Evolutionary conservation across 768 basidiomycete species (phyloP).

Genomic region (Auricularia cornea): DNA sequence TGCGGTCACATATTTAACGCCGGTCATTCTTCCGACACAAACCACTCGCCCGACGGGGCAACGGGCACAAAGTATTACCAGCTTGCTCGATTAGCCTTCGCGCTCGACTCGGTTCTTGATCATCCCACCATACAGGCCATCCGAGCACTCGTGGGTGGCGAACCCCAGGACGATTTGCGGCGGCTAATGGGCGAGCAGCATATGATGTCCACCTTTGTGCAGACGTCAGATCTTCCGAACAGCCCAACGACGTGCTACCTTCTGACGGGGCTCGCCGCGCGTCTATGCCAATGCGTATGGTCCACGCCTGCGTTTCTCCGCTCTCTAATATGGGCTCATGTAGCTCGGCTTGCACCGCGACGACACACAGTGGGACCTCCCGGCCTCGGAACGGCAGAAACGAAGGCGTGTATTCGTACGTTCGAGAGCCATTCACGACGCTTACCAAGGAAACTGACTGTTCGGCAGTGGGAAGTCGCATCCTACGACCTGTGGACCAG

Average conservation of each 20-base stretch:
- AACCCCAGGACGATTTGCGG: too few relatives aligned
- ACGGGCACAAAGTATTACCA: slow-evolving; percentile 32
- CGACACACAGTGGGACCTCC: neutral
- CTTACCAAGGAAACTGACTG: too few relatives aligned
- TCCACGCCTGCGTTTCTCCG: too few relatives aligned
- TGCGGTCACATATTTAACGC: too few relatives aligned
- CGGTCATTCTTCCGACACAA: too few relatives aligned
- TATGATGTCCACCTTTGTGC: neutral
- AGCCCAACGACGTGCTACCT: neutral
- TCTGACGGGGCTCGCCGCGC: neutral
- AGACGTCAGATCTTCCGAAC: neutral
- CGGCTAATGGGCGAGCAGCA: slow-evolving; percentile 14
- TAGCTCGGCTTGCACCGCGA: neutral
- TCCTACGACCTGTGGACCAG: neutral
- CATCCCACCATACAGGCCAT: slow-evolving; percentile 40
- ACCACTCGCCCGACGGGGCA: too few relatives aligned
- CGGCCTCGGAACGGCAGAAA: neutral
- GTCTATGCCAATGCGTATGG: neutral
- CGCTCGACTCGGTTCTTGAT: slow-evolving; percentile 33
- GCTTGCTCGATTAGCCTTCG: slow-evolving; percentile 39
- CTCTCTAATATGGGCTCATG: too few relatives aligned
- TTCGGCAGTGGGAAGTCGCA: neutral
- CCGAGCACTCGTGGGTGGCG: slow-evolving; percentile 31
- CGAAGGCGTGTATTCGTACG: neutral
- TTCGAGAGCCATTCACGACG: neutral